Percentiles rank a stretch among this genome's conserved stretches.
Evolutionary conservation across 495 filamentous ascomycete species (phyloP).

Genomic region (Tetracladium marchalianum): DNA sequence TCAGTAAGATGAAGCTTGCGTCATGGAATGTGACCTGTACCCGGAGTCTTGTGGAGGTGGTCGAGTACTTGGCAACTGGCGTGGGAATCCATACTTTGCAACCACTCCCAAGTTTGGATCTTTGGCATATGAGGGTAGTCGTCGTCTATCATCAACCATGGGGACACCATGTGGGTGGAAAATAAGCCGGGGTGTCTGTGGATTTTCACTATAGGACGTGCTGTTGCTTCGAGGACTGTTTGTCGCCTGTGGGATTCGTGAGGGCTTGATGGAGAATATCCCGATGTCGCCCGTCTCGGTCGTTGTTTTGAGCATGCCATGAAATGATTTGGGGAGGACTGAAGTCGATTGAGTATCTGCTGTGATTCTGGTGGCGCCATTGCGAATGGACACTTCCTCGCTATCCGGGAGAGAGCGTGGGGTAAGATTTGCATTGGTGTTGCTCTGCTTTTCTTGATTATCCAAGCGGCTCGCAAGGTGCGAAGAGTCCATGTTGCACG

Average conservation of each 20-base stretch:
- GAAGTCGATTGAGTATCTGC: conserved; percentile 4
- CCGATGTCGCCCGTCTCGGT: conserved; percentile 63
- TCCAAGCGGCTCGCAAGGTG: background rate
- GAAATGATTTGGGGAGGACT: conserved; percentile 23
- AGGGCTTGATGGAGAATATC: conserved; percentile 44
- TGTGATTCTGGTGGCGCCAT: background rate
- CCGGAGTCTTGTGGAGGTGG: conserved; percentile 26
- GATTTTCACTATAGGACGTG: conserved; percentile 4
- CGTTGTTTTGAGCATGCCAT: conserved; percentile 59
- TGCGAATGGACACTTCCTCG: background rate
- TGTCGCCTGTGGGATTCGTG: conserved; percentile 28
- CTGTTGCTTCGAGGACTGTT: conserved; percentile 10
- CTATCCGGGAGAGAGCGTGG: conserved; percentile 1
- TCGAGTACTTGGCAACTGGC: conserved; percentile 30
- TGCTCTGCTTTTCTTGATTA: conserved; percentile 1
- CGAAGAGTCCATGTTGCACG: background rate
- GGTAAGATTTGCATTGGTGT: background rate
- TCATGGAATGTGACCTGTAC: conserved; percentile 49
- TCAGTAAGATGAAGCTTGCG: conserved; percentile 34
- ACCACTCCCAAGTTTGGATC: conserved; percentile 34
- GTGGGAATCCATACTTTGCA: conserved; percentile 37
- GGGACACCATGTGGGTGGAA: conserved; percentile 15
- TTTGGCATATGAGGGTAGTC: conserved; percentile 29
- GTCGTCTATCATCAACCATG: conserved; percentile 20
- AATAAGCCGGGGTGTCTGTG: conserved; percentile 1